These are phyloP conservation scores for Podaxis mareebaensis DNA, from an alignment of 768 basidiomycete species.

Conservation along the genomic window DNA sequence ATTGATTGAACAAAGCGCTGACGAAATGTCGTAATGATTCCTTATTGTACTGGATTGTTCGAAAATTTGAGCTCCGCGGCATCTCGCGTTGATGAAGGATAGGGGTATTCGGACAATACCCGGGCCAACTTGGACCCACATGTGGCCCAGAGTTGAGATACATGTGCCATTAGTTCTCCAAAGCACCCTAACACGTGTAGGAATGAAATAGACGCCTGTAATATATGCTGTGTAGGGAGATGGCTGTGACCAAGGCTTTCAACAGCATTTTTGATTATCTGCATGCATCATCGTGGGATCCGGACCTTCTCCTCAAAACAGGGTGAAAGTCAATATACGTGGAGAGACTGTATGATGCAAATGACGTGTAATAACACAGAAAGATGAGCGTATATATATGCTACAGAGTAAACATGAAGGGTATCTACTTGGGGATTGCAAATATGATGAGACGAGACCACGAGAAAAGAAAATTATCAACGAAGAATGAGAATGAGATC, in stretches of 20 bases:
- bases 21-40: neutral
- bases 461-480: neutral
- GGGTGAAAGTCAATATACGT: too few species aligned
- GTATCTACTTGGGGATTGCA: neutral
- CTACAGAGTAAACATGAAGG: neutral
- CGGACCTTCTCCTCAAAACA: too few species aligned
- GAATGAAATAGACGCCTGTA: neutral
- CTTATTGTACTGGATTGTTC: neutral
- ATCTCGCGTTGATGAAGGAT: neutral
- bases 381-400: neutral
- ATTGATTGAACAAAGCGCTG: neutral
- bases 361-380: neutral
- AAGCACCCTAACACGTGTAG: neutral
- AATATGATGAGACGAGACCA: neutral
- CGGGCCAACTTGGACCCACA: slow-evolving; percentile 6
- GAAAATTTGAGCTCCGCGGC: neutral
- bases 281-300: too few species aligned
- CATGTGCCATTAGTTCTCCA: neutral
- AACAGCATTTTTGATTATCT: neutral
- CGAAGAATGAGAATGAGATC: neutral
- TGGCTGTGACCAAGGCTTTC: neutral
- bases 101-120: neutral
- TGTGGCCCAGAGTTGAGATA: neutral
- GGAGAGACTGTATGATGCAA: too few species aligned
- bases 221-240: neutral